Percentiles rank a stretch among this genome's conserved stretches.
phyloP scores from a whole-genome alignment of 208 protist genomes.

The Vickermania ingenoplastis region DNA sequence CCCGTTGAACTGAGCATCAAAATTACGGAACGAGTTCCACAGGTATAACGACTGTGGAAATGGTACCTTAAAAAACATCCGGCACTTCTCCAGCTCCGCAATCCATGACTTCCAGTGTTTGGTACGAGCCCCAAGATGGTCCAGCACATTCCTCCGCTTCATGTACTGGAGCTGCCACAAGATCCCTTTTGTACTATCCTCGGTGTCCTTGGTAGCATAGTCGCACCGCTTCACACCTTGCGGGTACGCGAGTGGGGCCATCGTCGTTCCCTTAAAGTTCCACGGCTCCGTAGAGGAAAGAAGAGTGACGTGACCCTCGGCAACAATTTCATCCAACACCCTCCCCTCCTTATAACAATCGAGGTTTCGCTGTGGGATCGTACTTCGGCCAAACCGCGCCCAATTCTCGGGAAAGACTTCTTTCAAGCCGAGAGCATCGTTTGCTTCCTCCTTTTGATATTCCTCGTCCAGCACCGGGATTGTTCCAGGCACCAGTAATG shows the following conservation, averaged over 20 bases:
- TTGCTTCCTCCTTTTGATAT: neutral
- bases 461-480: neutral
- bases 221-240: neutral
- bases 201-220: neutral
- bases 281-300: neutral
- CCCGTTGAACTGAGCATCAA: neutral
- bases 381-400: too few relatives aligned
- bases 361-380: too few relatives aligned
- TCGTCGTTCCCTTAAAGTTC: neutral
- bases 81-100: neutral
- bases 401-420: too few relatives aligned
- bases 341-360: neutral
- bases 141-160: neutral
- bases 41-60: neutral
- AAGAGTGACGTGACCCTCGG: neutral
- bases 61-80: neutral
- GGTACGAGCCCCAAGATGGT: neutral
- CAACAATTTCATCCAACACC: neutral
- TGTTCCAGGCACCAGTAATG: neutral
- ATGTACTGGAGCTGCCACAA: neutral
- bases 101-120: neutral
- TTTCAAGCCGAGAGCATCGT: neutral
- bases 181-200: neutral
- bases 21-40: neutral
- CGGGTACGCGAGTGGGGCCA: neutral